Conservation (phyloP, 1,284 basidiomycete species). For the Rugosomyces carneus region DNA sequence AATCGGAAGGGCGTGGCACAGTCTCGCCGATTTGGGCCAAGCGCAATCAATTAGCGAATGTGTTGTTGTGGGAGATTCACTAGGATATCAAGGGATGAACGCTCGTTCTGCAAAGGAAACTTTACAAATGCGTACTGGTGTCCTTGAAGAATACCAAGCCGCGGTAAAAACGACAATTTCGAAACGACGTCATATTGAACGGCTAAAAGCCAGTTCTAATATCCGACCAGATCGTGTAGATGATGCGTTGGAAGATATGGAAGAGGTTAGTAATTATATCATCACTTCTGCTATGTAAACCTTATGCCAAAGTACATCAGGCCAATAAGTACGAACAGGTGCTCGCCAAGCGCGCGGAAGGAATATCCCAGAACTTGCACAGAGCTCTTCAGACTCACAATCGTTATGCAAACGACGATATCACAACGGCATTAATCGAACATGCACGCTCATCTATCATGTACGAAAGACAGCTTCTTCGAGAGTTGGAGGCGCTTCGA, state of each 20-base stretch:
- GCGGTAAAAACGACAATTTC: slow-evolving; percentile 89
- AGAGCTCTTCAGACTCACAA: slow-evolving; percentile 79
- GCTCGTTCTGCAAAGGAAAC: slow-evolving; percentile 94
- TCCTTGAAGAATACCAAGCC: slow-evolving; percentile 87
- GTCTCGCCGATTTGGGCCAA: slow-evolving; percentile 77
- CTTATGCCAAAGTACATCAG: slow-evolving; percentile 30
- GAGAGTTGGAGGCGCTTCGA: slow-evolving; percentile 81
- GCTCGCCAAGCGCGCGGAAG: slow-evolving; percentile 74
- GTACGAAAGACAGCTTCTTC: slow-evolving; percentile 83
- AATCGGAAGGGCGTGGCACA: slow-evolving; percentile 81
- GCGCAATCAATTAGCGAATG: slow-evolving; percentile 88
- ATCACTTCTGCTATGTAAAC: not conserved
- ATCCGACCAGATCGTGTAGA: slow-evolving; percentile 86
- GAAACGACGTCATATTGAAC: slow-evolving; percentile 85
- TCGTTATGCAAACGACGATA: slow-evolving; percentile 80
- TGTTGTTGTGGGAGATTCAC: slow-evolving; percentile 84
- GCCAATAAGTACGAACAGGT: slow-evolving; percentile 84
- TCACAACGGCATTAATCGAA: slow-evolving; percentile 82
- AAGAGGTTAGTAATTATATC: slow-evolving; percentile 58
- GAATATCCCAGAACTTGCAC: slow-evolving; percentile 89
- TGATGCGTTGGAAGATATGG: slow-evolving; percentile 89
- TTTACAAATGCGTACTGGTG: slow-evolving; percentile 76
- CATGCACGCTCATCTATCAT: slow-evolving; percentile 86
- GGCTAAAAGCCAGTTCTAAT: slow-evolving; percentile 82
- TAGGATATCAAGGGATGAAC: slow-evolving; percentile 92